Evolutionary conservation across 2,329 filamentous ascomycete species (phyloP).

Genomic region (Sporothrix schenckii): DNA sequence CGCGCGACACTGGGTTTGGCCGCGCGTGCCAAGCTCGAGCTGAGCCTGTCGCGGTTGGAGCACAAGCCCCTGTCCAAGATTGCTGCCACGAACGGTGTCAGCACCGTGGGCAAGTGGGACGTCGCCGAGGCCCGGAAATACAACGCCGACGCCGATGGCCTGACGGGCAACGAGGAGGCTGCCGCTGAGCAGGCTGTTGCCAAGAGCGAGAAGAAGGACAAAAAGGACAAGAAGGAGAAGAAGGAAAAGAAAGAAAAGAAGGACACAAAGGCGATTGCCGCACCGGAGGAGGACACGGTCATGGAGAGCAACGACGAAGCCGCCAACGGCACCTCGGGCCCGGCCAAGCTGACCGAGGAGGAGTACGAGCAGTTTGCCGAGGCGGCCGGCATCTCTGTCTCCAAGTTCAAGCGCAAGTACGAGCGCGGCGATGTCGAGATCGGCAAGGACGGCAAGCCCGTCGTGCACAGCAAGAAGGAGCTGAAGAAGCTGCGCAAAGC

Average conservation of each 20-base stretch:
- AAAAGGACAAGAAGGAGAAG: conserved; percentile 37
- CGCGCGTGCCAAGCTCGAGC: conserved; percentile 73
- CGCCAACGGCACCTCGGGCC: conserved; percentile 27
- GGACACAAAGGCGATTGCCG: conserved; percentile 26
- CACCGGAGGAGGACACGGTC: conserved; percentile 31
- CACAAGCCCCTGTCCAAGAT: conserved; percentile 79
- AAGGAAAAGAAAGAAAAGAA: conserved; percentile 37
- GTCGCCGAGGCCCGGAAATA: conserved; percentile 93
- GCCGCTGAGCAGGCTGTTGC: conserved; percentile 47
- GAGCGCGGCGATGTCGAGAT: conserved; percentile 74
- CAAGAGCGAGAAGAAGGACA: conserved; percentile 47
- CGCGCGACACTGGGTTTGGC: conserved; percentile 77
- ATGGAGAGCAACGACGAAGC: conserved; percentile 30
- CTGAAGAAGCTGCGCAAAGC: conserved; percentile 44
- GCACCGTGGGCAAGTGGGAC: conserved; percentile 74
- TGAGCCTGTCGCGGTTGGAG: conserved; percentile 76
- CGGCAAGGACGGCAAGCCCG: conserved; percentile 65
- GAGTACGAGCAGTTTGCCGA: conserved; percentile 65
- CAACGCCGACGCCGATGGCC: conserved; percentile 89
- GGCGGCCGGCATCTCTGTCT: conserved; percentile 68
- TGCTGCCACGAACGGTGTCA: conserved; percentile 42
- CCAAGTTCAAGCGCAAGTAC: conserved; percentile 78
- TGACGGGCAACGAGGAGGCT: conserved; percentile 68
- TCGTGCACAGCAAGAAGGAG: conserved; percentile 59
- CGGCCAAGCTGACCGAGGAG: conserved; percentile 55